Percentiles rank a stretch among this genome's conserved stretches.
phyloP scores from a whole-genome alignment of 129 eudicot species.

The Arctium minus region DNA sequence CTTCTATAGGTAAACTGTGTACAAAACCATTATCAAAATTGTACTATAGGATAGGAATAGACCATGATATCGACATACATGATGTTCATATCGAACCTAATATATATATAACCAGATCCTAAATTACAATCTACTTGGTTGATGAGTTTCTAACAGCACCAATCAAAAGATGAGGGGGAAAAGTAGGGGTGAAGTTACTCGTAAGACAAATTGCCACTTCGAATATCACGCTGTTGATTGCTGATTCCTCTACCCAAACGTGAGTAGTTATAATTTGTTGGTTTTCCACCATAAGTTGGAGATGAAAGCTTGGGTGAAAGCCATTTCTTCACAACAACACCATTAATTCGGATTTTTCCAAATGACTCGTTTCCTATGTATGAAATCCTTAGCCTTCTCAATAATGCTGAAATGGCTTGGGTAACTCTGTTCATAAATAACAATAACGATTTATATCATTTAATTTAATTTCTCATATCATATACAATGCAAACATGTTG shows the following conservation, averaged over 20 bases:
- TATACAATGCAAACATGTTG: too few species aligned
- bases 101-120: conserved; percentile 9
- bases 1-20: background rate
- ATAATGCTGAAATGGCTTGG: conserved; percentile 65
- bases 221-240: conserved; percentile 71
- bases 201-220: conserved; percentile 63
- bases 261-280: conserved; percentile 36
- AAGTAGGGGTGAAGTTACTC: conserved; percentile 26
- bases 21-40: conserved; percentile 33
- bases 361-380: conserved; percentile 82
- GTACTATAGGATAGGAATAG: conserved; percentile 12
- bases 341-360: conserved; percentile 78
- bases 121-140: conserved; percentile 13
- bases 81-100: background rate
- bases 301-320: conserved; percentile 72
- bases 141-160: background rate
- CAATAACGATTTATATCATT: background rate
- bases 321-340: conserved; percentile 76
- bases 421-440: conserved; percentile 56
- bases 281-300: conserved; percentile 38
- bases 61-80: conserved; percentile 11
- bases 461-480: background rate
- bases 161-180: background rate
- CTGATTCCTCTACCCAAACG: conserved; percentile 57
- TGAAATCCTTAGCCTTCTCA: conserved; percentile 77